Conservation (phyloP, 768 basidiomycete species). For the Leucocoprinus birnbaumii region DNA sequence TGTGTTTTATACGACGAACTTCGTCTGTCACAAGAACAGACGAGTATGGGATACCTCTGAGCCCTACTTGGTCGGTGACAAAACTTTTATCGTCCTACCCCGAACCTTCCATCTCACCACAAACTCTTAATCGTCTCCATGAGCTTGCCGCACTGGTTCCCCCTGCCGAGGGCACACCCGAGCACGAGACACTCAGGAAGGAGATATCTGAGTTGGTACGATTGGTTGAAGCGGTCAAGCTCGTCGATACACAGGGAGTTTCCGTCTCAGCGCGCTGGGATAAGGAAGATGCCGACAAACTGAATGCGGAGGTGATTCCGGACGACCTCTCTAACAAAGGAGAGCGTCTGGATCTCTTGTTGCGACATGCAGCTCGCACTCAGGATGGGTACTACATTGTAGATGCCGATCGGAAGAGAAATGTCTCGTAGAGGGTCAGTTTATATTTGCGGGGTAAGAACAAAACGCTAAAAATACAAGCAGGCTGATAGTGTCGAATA, state of each 20-base stretch:
- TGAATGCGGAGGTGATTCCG: constrained; percentile 1
- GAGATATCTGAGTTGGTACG: constrained; percentile 72
- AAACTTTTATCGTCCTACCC: constrained; percentile 77
- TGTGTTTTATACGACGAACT: neutral
- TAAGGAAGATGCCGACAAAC: constrained; percentile 37
- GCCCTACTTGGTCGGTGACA: constrained; percentile 80
- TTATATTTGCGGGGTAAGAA: constrained; percentile 11
- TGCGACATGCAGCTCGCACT: constrained; percentile 50
- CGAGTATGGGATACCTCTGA: constrained; percentile 57
- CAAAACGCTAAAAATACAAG: no score
- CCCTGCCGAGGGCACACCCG: constrained; percentile 54
- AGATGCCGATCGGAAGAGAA: constrained; percentile 41
- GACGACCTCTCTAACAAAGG: constrained; percentile 30
- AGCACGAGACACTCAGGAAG: constrained; percentile 46
- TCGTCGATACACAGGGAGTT: constrained; percentile 45
- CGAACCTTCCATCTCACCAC: constrained; percentile 53
- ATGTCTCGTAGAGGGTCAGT: constrained; percentile 13
- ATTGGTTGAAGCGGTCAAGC: constrained; percentile 79
- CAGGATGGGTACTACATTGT: constrained; percentile 61
- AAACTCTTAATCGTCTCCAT: constrained; percentile 63
- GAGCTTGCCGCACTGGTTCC: constrained; percentile 70
- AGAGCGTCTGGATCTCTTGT: no score
- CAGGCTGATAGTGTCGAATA: no score
- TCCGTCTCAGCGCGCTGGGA: constrained; percentile 28
- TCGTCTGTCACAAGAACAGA: constrained; percentile 35